Evolutionary conservation across 2,329 filamentous ascomycete genomes (phyloP).

Genomic region (Hypoxylon sp.): DNA sequence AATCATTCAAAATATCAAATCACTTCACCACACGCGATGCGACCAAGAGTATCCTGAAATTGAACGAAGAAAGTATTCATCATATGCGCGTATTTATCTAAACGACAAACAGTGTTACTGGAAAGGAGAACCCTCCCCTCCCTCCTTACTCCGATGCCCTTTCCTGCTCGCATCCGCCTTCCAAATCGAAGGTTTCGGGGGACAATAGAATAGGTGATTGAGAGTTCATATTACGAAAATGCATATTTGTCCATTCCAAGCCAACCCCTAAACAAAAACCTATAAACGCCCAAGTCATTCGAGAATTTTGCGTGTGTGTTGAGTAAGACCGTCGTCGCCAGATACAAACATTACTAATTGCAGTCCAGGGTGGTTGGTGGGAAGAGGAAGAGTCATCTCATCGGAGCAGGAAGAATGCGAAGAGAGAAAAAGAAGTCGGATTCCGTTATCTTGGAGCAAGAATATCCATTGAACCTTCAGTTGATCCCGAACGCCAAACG

Average conservation of each 20-base stretch:
- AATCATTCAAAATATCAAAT: no score
- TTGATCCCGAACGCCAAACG: constrained; percentile 52
- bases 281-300: constrained; percentile 31
- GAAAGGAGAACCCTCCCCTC: constrained; percentile 21
- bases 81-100: constrained; percentile 40
- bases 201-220: no score
- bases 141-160: constrained; percentile 31
- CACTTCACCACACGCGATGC: no score
- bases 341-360: no score
- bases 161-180: constrained; percentile 19
- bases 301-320: constrained; percentile 10
- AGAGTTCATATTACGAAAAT: constrained; percentile 28
- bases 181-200: constrained; percentile 13
- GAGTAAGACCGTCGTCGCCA: no score
- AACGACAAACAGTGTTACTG: constrained; percentile 25
- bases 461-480: constrained; percentile 32
- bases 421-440: constrained; percentile 24
- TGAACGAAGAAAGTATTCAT: constrained; percentile 34
- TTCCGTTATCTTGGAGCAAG: constrained; percentile 9
- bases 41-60: no score
- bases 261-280: constrained; percentile 12
- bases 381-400: no score
- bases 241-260: constrained; percentile 18
- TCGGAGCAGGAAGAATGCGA: constrained; percentile 9
- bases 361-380: no score